Conservation (phyloP, 495 filamentous ascomycete genomes). For the Hypoxylon subgilvum region DNA sequence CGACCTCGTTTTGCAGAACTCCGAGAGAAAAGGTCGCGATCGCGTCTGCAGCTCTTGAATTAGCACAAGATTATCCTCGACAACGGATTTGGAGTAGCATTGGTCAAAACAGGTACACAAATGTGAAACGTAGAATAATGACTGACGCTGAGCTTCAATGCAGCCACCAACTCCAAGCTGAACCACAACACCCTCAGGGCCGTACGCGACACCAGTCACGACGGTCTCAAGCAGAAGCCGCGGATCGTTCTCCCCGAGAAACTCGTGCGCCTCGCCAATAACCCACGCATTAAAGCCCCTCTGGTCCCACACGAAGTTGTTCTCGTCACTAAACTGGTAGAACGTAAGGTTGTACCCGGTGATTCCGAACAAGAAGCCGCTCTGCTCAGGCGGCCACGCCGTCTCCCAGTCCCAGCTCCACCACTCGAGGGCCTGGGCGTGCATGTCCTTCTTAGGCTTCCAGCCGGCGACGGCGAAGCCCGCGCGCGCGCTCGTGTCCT, state of each 20-base stretch:
- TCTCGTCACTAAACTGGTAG: slow-evolving; percentile 57
- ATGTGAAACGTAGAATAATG: slow-evolving; percentile 62
- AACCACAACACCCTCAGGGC: slow-evolving; percentile 60
- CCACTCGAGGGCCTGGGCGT: slow-evolving; percentile 69
- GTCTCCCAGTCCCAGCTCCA: slow-evolving; percentile 61
- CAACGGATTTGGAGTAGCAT: not conserved
- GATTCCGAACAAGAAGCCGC: slow-evolving; percentile 39
- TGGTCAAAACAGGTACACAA: no score
- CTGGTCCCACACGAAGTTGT: slow-evolving; percentile 71
- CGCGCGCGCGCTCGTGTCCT: slow-evolving; percentile 67
- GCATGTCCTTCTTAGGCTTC: slow-evolving; percentile 66
- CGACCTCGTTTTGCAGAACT: slow-evolving; percentile 68
- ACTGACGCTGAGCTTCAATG: slow-evolving; percentile 59
- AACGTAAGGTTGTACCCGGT: slow-evolving; percentile 46
- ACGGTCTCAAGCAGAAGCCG: slow-evolving; percentile 65
- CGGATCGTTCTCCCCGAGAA: slow-evolving; percentile 62
- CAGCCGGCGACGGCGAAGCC: slow-evolving; percentile 68
- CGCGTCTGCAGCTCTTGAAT: slow-evolving; percentile 34
- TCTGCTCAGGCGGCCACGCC: slow-evolving; percentile 53
- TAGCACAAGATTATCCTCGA: not conserved
- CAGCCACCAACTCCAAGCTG: slow-evolving; percentile 63
- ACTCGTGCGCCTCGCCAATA: slow-evolving; percentile 65
- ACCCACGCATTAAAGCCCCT: slow-evolving; percentile 72
- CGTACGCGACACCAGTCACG: slow-evolving; percentile 66
- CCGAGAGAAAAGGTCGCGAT: slow-evolving; percentile 58